Evolutionary conservation across 768 basidiomycete species (phyloP), one percentile per base, ranked within the genome.

Genomic region (Wakefieldia striispora): DNA sequence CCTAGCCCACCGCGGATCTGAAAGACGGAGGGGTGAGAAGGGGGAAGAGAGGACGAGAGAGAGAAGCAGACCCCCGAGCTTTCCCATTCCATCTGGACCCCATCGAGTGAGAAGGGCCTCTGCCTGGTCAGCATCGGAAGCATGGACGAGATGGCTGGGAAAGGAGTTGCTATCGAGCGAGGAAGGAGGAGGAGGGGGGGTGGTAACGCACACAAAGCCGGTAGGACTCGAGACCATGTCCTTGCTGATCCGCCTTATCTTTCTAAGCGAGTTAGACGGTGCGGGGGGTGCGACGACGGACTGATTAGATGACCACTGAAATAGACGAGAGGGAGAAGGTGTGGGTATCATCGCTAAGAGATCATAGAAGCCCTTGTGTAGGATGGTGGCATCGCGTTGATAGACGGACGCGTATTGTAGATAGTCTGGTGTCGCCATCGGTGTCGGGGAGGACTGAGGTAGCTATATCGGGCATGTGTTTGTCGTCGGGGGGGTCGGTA

Each of bases 341-440:
- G 29, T 85, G 36, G 84, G 85, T 55, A 89, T 87, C 74, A 90
- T 78, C 21, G 88, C 76, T 33, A 91, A 75, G 26, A 92, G 77
- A 73, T 91, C 88, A 69, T 90, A 92, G 75, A 91, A 91, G n/a
- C 89, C 91, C 56, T 89, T 86, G 78, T 93, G 90, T 34, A 92
- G 72, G 45, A 79, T 70, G 58, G 72, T 70, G 27, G 67, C 53
- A 29, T 29, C 13, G 29, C 10, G 29, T 13, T 9, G 29, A 6
- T 29, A 29, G 2, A 29, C 29, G 2, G 29, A 12, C 1, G 29
- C 11, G 29, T 29, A 29, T 2, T 29, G 29, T 2, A 29, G 29
- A 29, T 29, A 29, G 58, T 70, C 64, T 55, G 56, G 35, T 13
- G 43, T 17, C 12, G 40, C 35, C 51, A 58, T 60, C 8, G 42